A percentile compares a stretch with the other conserved stretches of the same genome.
Evolutionary conservation across 768 basidiomycete genomes (phyloP).

Genomic region (Boletus vermiculosoides): DNA sequence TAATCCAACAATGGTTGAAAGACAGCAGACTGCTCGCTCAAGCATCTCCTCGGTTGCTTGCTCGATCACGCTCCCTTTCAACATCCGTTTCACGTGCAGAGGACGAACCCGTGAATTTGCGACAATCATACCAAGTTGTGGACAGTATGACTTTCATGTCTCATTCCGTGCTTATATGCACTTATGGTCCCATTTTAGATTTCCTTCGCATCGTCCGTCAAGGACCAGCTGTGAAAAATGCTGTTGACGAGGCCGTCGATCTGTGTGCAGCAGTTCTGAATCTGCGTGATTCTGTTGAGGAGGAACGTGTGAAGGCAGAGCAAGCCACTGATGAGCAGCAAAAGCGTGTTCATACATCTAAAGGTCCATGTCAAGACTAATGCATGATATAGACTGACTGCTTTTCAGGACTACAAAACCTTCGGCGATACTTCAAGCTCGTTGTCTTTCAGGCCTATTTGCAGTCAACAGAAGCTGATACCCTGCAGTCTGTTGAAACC

Average conservation of each 20-base stretch:
- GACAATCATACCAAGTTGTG: conserved; percentile 82
- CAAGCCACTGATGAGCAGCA: conserved; percentile 71
- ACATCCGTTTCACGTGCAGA: conserved; percentile 31
- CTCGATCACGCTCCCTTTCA: conserved; percentile 47
- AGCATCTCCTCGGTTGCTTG: conserved; percentile 26
- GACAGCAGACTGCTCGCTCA: conserved; percentile 31
- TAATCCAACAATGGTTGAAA: conserved; percentile 84
- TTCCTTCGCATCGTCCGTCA: conserved; percentile 82
- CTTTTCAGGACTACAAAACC: conserved; percentile 65
- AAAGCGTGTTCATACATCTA: conserved; percentile 63
- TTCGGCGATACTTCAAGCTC: conserved; percentile 82
- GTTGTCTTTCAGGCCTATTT: conserved; percentile 90
- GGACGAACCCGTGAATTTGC: conserved; percentile 32
- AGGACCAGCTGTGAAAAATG: conserved; percentile 81
- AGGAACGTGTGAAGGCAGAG: conserved; percentile 72
- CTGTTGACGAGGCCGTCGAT: conserved; percentile 87
- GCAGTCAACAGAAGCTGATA: conserved; percentile 78
- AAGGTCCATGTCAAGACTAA: conserved; percentile 47
- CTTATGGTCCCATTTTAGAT: conserved; percentile 42
- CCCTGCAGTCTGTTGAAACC: conserved; percentile 66
- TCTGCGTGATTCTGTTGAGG: conserved; percentile 86
- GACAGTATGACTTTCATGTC: conserved; percentile 62
- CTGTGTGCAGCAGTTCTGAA: conserved; percentile 82
- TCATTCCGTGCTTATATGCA: neutral
- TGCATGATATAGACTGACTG: conserved; percentile 5